Conservation (phyloP, 306 rosid genomes). For the Gynostemma pentaphyllum region DNA sequence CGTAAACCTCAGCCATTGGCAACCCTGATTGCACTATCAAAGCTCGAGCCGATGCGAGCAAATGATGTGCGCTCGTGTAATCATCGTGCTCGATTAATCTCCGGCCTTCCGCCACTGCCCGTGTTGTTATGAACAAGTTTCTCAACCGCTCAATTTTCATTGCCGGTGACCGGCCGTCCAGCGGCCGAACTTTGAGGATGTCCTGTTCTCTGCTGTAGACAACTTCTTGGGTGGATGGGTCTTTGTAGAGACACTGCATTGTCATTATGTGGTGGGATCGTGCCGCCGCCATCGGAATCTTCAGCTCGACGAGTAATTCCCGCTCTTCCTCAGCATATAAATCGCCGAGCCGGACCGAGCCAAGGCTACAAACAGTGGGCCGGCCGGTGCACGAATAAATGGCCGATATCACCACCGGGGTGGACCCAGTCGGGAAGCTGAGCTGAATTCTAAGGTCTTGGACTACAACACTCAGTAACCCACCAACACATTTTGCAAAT, state of each 20-base stretch:
- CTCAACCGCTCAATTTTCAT: slow-evolving; percentile 30
- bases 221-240: slow-evolving; percentile 44
- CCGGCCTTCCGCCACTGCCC: slow-evolving; percentile 56
- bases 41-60: slow-evolving; percentile 48
- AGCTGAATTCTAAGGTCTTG: slow-evolving; percentile 24
- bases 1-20: slow-evolving; percentile 20
- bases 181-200: slow-evolving; percentile 25
- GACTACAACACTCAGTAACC: slow-evolving; percentile 27
- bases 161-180: slow-evolving; percentile 15
- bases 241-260: slow-evolving; percentile 50
- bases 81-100: slow-evolving; percentile 34
- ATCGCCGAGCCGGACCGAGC: slow-evolving; percentile 17
- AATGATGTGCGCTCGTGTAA: slow-evolving; percentile 41
- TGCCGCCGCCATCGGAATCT: slow-evolving; percentile 6
- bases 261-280: slow-evolving; percentile 52
- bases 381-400: slow-evolving; percentile 2
- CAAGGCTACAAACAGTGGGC: slow-evolving; percentile 16
- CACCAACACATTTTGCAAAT: slow-evolving; percentile 24
- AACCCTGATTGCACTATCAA: slow-evolving; percentile 34
- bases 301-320: slow-evolving; percentile 17
- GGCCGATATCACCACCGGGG: slow-evolving; percentile 4
- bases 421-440: slow-evolving; percentile 8
- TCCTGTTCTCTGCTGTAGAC: slow-evolving; percentile 48
- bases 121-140: slow-evolving; percentile 35
- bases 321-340: slow-evolving; percentile 21